A percentile compares a stretch with the other conserved stretches of the same genome.
These are phyloP conservation scores for Bifiguratus adelaidae DNA, from an alignment of 192 early-diverging fungal genomes.

Conservation along the genomic window DNA sequence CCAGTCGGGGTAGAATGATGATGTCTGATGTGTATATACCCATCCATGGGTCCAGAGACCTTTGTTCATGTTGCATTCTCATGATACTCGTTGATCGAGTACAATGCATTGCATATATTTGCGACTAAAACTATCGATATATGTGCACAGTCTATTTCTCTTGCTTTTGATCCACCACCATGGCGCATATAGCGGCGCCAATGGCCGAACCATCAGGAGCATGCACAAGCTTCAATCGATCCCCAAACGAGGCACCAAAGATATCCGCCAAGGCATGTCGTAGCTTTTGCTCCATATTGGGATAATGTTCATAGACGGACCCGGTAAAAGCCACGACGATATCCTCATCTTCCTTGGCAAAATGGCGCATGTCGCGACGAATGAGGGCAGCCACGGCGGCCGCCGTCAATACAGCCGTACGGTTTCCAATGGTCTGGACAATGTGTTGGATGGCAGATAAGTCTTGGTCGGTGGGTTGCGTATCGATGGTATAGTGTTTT, in stretches of 20 bases:
- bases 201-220: constrained; percentile 73
- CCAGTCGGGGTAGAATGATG: too few species aligned
- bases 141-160: too few species aligned
- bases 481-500: constrained; percentile 39
- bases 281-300: constrained; percentile 72
- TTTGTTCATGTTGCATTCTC: too few species aligned
- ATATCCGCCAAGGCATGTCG: constrained; percentile 60
- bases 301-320: constrained; percentile 84
- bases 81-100: too few species aligned
- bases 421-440: constrained; percentile 66
- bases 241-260: constrained; percentile 64
- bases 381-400: constrained; percentile 52
- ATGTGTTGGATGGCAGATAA: constrained; percentile 61
- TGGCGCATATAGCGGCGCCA: constrained; percentile 68
- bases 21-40: too few species aligned
- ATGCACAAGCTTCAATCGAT: constrained; percentile 51
- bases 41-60: too few species aligned
- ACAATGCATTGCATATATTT: too few species aligned
- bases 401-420: constrained; percentile 72
- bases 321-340: constrained; percentile 87
- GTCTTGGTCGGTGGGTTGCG: constrained; percentile 49
- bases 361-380: constrained; percentile 11
- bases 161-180: too few species aligned
- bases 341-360: constrained; percentile 14
- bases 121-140: too few species aligned